phyloP scores from a whole-genome alignment of 331 rosid genomes.

The Pyracantha coccinea region DNA sequence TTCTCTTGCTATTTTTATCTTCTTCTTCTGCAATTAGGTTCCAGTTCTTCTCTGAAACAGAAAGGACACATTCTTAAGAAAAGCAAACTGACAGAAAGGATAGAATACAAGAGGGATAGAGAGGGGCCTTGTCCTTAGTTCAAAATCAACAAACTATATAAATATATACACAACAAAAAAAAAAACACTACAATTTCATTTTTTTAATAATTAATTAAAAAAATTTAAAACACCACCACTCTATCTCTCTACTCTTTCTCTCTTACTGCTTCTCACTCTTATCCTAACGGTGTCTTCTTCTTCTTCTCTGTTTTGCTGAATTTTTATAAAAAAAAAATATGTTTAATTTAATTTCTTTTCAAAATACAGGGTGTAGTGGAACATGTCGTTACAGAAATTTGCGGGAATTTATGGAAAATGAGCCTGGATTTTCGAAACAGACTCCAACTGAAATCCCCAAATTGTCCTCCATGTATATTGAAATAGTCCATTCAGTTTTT shows the following conservation, averaged over 20 bases:
- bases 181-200: not conserved
- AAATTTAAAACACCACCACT: not conserved
- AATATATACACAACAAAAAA: not conserved
- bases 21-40: constrained; percentile 6
- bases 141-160: constrained; percentile 16
- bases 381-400: constrained; percentile 21
- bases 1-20: constrained; percentile 2
- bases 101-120: constrained; percentile 18
- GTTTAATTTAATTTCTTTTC: no score
- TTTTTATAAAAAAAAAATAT: not conserved
- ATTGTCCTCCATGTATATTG: not conserved
- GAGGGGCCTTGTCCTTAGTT: constrained; percentile 38
- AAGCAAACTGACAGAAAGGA: constrained; percentile 37
- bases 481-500: not conserved
- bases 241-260: not conserved
- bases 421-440: constrained; percentile 29
- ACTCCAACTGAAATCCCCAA: not conserved
- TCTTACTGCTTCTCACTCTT: not conserved
- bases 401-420: constrained; percentile 27
- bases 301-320: not conserved
- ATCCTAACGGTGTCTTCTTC: not conserved
- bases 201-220: no score
- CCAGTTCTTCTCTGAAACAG: constrained; percentile 9
- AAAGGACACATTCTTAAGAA: constrained; percentile 15
- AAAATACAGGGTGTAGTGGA: constrained; percentile 19